Base-by-base conservation (phyloP, 495 filamentous ascomycete species). In the Talaromyces proteolyticus region DNA sequence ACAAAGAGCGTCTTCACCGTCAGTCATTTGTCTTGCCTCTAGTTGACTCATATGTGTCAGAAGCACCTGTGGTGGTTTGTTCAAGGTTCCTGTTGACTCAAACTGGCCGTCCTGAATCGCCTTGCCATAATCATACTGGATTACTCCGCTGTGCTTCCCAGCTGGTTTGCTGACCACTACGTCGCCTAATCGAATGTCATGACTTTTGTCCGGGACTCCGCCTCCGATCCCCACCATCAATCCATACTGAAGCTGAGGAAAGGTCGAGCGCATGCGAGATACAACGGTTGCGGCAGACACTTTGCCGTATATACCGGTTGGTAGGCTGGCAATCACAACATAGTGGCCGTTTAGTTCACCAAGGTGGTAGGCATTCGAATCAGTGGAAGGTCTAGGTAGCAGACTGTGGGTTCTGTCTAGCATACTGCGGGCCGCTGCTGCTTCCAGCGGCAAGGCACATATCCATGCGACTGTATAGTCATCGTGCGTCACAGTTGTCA, bases 401-500 rank as follows among this genome's bases (percentile, higher is more conserved):
- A 17, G 17, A 36, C 7, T 22, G 54, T 76, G 64, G 21, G 58
- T 50, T 50, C 66, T 57, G 42, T 80, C 69, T 5, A 79, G 59
- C 51, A 72, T 64, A 4, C 39, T 50, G 21, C 21, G 36, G 2
- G 68, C 74, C 0, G 73, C 74, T 14, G 65, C 53, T 6, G 55
- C 23, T 50, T 78, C 74, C 0, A 47, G 37, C 2, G 48, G 37
- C 6, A 78, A 51, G n/a, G n/a, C n/a, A n/a, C n/a, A n/a, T n/a
- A n/a, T n/a, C n/a, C n/a, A n/a, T n/a, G n/a, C n/a, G n/a, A 81
- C 60, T 0, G 62, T 73, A 52, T 78, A 81, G 17, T 70, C 64
- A 38, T 65, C 56, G 37, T 53, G 53, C 49, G 25, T 53, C 18
- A 52, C 16, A 26, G 25, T 25, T 2, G 40, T 29, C 50, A 52